These are phyloP conservation scores for Aureobasidium melanogenum DNA, from an alignment of 2,329 filamentous ascomycete species.

Conservation along the genomic window DNA sequence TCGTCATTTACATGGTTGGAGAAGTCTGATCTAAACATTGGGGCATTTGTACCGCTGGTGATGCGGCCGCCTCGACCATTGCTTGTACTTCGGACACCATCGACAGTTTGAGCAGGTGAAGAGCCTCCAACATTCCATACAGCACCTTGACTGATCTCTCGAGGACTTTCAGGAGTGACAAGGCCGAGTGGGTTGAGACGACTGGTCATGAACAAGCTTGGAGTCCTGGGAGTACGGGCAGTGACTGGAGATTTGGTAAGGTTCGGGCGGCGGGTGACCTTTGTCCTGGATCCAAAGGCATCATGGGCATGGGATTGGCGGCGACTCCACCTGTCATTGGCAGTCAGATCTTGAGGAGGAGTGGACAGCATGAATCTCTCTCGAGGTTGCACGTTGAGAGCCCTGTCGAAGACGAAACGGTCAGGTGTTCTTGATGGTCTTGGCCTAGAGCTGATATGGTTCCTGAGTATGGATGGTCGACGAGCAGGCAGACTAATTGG, in stretches of 20 bases:
- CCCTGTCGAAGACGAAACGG: slow-evolving; percentile 45
- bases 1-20: slow-evolving; percentile 36
- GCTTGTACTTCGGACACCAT: slow-evolving; percentile 33
- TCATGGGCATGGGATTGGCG: neutral
- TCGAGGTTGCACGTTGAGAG: neutral
- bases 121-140: slow-evolving; percentile 73
- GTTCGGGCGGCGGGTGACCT: neutral
- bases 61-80: slow-evolving; percentile 56
- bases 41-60: slow-evolving; percentile 65
- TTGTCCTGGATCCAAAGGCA: neutral
- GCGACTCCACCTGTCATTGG: neutral
- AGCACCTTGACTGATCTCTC: slow-evolving; percentile 52
- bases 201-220: slow-evolving; percentile 1
- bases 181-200: neutral
- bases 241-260: neutral
- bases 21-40: slow-evolving; percentile 49
- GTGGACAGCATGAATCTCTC: slow-evolving; percentile 4
- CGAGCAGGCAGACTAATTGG: neutral
- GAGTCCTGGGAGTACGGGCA: neutral
- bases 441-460: neutral
- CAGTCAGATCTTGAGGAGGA: neutral
- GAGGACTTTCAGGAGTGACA: neutral
- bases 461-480: slow-evolving; percentile 7
- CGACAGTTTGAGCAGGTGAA: slow-evolving; percentile 46
- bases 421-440: slow-evolving; percentile 36